These are phyloP conservation scores for Avena eriantha DNA, from an alignment of 176 grass and related monocot species.

Conservation along the genomic window DNA sequence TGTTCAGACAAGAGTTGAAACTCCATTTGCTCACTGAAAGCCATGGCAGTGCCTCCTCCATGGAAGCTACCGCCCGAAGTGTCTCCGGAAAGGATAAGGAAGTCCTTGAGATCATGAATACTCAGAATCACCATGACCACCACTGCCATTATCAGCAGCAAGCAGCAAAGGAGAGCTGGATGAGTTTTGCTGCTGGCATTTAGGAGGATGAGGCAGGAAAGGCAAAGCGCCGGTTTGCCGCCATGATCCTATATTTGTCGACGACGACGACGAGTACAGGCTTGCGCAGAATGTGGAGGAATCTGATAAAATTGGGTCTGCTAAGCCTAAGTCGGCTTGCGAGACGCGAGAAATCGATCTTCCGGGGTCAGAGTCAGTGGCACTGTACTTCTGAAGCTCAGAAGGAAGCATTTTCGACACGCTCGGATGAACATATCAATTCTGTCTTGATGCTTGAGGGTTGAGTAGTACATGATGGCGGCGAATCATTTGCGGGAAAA, in stretches of 20 bases:
- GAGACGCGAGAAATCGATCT: constrained; percentile 27
- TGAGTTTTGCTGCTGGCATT: constrained; percentile 41
- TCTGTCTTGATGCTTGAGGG: constrained; percentile 42
- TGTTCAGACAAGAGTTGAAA: constrained; percentile 83
- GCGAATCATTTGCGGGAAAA: neutral
- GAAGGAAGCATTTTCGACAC: constrained; percentile 32
- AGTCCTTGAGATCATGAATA: constrained; percentile 56
- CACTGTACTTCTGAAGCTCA: constrained; percentile 32
- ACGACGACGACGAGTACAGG: constrained; percentile 55
- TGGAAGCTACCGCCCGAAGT: constrained; percentile 53
- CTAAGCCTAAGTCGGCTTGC: constrained; percentile 25
- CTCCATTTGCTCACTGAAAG: constrained; percentile 70
- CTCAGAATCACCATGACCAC: constrained; percentile 37
- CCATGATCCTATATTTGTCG: constrained; percentile 36
- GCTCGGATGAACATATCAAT: neutral
- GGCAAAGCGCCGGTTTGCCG: constrained; percentile 37
- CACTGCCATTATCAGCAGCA: constrained; percentile 44
- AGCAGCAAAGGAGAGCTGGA: constrained; percentile 42
- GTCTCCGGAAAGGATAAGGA: constrained; percentile 70
- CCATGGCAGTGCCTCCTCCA: constrained; percentile 41
- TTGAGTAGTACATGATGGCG: constrained; percentile 40
- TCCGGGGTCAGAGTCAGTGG: constrained; percentile 32
- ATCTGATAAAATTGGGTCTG: constrained; percentile 49
- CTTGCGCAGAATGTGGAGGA: constrained; percentile 82
- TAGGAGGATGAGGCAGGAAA: constrained; percentile 75